Evolutionary conservation across 2,329 filamentous ascomycete genomes (phyloP).

Genomic region (Stemphylium vesicarium): DNA sequence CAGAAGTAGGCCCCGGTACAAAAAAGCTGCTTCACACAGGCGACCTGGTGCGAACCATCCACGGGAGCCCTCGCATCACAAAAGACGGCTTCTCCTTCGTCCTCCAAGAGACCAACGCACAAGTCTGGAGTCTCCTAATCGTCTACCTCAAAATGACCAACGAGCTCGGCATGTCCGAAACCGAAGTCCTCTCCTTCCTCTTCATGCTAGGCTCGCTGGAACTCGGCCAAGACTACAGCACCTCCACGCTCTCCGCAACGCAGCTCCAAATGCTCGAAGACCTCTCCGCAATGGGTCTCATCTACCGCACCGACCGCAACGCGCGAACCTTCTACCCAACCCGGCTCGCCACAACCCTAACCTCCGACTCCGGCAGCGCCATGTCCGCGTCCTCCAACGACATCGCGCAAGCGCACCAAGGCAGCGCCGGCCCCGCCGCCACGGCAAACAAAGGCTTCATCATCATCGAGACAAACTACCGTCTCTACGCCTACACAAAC

Average conservation of each 20-base stretch:
- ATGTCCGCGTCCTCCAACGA: conserved; percentile 60
- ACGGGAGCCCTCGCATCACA: conserved; percentile 74
- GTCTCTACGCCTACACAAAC: conserved; percentile 94
- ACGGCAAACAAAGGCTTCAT: conserved; percentile 74
- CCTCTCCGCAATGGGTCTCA: conserved; percentile 88
- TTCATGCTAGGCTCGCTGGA: conserved; percentile 95
- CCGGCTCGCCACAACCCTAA: conserved; percentile 90
- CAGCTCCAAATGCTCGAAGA: conserved; percentile 90
- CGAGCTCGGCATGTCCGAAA: conserved; percentile 77
- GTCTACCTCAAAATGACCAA: conserved; percentile 90
- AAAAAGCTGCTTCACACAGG: conserved; percentile 83
- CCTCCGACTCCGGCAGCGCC: conserved; percentile 67
- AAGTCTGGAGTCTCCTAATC: conserved; percentile 94
- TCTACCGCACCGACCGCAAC: conserved; percentile 66
- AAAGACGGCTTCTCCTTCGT: conserved; percentile 94
- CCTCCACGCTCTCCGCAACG: conserved; percentile 77
- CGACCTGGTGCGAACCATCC: conserved; percentile 72
- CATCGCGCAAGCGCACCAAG: conserved; percentile 49
- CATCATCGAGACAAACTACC: conserved; percentile 97
- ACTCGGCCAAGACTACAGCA: conserved; percentile 89
- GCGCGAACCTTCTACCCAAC: conserved; percentile 79
- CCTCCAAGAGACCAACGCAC: conserved; percentile 91
- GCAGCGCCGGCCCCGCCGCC: conserved; percentile 21
- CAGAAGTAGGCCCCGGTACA: conserved; percentile 66
- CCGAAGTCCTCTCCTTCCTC: conserved; percentile 94